Evolutionary conservation across 176 grass and related monocot species (phyloP).

Genomic region (Musa beccarii): DNA sequence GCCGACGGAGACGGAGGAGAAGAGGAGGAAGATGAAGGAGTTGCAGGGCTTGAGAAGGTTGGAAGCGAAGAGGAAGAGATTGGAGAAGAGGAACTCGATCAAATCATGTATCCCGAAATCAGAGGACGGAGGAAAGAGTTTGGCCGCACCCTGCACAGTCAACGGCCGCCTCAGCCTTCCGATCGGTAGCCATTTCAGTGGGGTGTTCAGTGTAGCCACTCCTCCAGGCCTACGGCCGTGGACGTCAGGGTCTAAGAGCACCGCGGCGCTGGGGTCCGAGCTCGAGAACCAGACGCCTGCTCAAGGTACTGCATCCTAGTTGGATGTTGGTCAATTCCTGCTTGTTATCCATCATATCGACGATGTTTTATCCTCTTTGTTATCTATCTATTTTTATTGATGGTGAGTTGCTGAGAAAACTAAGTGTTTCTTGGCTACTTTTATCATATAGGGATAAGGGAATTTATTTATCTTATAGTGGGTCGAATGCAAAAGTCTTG

Average conservation of each 20-base stretch:
- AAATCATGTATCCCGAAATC: neutral
- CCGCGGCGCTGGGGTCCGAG: neutral
- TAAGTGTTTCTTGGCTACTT: too few relatives aligned
- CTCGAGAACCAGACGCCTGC: neutral
- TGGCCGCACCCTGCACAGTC: neutral
- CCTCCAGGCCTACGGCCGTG: neutral
- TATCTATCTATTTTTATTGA: too few relatives aligned
- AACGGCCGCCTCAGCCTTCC: neutral
- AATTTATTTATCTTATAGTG: too few relatives aligned
- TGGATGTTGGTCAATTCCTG: too few relatives aligned
- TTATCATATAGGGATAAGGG: too few relatives aligned
- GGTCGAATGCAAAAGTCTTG: too few relatives aligned
- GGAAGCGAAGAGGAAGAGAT: conserved; percentile 10
- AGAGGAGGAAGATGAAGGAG: conserved; percentile 6
- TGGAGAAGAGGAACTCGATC: conserved; percentile 9
- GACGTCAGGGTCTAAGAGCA: neutral
- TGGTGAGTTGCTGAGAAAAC: too few relatives aligned
- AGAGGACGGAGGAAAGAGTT: neutral
- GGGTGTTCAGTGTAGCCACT: conserved; percentile 1
- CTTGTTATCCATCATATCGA: too few relatives aligned
- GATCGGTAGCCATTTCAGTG: neutral
- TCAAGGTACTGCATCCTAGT: neutral
- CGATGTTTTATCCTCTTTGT: too few relatives aligned
- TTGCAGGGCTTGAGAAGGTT: neutral
- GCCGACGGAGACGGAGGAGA: conserved; percentile 1